Evolutionary conservation across 805 yeast genomes (phyloP).

Genomic region (Lipomyces sp.): DNA sequence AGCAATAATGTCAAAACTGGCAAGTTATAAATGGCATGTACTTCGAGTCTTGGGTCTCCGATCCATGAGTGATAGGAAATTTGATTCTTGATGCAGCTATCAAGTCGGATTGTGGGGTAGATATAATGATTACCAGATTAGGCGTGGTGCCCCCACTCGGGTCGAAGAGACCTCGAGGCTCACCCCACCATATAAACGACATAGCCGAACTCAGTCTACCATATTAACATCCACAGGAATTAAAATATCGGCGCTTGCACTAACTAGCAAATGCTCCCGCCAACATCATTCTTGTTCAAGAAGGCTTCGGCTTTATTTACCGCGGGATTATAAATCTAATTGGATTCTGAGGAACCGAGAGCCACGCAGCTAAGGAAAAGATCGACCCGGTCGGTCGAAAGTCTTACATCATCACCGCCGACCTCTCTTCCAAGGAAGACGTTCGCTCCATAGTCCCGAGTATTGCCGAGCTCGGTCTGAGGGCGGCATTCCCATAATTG

Average conservation of each 20-base stretch:
- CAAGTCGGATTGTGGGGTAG: background rate
- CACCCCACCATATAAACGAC: no score
- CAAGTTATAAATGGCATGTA: background rate
- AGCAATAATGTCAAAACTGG: no score
- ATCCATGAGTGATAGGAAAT: no score
- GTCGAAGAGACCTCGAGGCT: no score
- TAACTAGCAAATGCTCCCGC: constrained; percentile 59
- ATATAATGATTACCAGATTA: background rate
- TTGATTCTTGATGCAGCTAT: no score
- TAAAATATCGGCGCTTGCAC: constrained; percentile 56
- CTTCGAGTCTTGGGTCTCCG: background rate
- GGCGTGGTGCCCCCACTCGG: background rate
- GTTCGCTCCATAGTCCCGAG: constrained; percentile 44
- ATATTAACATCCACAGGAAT: background rate
- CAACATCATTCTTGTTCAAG: constrained; percentile 49
- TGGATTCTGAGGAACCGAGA: constrained; percentile 26
- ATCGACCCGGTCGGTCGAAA: constrained; percentile 43
- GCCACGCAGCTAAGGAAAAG: constrained; percentile 40
- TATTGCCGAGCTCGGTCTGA: constrained; percentile 43
- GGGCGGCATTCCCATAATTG: constrained; percentile 52
- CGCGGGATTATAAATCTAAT: background rate
- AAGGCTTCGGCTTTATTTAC: background rate
- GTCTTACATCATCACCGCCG: constrained; percentile 40
- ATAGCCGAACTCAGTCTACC: background rate
- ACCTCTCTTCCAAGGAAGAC: constrained; percentile 43